Percentiles rank a stretch among this genome's conserved stretches.
These are phyloP conservation scores for Berkeleyomyces basicola DNA, from an alignment of 2,329 filamentous ascomycete species.

Conservation along the genomic window DNA sequence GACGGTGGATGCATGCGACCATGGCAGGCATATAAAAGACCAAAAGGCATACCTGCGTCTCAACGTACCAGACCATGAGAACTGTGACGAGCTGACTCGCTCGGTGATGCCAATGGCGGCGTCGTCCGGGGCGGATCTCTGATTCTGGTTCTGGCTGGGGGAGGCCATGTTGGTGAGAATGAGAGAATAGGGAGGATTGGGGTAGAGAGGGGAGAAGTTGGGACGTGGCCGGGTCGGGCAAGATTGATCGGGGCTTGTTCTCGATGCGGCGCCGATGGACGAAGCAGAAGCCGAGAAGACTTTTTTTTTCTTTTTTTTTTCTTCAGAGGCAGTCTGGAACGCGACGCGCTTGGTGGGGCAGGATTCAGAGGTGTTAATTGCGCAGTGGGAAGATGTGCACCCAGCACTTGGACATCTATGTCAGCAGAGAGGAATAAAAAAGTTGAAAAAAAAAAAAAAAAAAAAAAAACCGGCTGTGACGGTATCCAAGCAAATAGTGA, in stretches of 20 bases:
- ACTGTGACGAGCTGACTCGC: conserved; percentile 23
- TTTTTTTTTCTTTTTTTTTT: neutral
- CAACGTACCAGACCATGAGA: conserved; percentile 23
- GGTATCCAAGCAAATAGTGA: neutral
- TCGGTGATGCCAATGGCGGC: conserved; percentile 25
- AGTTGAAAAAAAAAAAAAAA: neutral
- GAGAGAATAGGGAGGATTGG: neutral
- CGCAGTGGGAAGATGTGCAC: too few species aligned
- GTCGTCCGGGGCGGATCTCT: conserved; percentile 19
- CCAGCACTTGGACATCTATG: neutral
- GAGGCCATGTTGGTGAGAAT: neutral
- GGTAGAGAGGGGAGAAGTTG: neutral
- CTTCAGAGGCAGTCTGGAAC: too few species aligned
- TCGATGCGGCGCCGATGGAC: neutral
- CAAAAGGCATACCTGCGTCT: conserved; percentile 13
- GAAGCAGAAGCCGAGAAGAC: neutral
- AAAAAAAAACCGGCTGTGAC: neutral
- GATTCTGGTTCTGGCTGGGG: neutral
- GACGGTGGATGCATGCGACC: neutral
- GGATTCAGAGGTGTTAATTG: too few species aligned
- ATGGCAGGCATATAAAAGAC: too few species aligned
- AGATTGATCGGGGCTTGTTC: neutral
- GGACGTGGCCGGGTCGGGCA: neutral
- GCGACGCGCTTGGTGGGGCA: too few species aligned
- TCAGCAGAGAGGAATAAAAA: neutral